Percentiles rank a stretch among this genome's conserved stretches.
Evolutionary conservation across 305 asterid species (phyloP).

Genomic region (Solanum aculeatissimum): DNA sequence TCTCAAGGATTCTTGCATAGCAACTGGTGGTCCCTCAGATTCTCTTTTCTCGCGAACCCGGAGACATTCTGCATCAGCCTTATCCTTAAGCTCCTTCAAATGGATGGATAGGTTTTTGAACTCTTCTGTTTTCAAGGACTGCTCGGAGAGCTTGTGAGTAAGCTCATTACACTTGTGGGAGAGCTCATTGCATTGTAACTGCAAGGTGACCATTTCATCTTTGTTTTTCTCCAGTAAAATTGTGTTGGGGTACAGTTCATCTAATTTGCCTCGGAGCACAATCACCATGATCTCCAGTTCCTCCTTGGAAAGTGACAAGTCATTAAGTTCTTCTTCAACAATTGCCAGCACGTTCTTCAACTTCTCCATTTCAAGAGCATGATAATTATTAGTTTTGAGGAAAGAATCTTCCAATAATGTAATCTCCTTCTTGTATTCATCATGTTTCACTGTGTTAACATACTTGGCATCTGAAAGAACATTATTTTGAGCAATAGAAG

Average conservation of each 20-base stretch:
- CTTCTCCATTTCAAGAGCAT: constrained; percentile 30
- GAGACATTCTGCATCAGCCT: constrained; percentile 66
- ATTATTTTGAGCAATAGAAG: constrained; percentile 34
- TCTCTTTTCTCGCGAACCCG: constrained; percentile 52
- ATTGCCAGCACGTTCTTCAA: constrained; percentile 23
- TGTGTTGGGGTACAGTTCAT: constrained; percentile 29
- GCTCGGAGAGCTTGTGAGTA: constrained; percentile 61
- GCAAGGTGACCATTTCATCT: constrained; percentile 33
- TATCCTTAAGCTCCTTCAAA: constrained; percentile 83
- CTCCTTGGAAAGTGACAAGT: constrained; percentile 39
- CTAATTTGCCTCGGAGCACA: constrained; percentile 43
- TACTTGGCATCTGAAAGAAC: constrained; percentile 46
- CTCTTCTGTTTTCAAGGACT: constrained; percentile 66
- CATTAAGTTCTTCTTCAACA: constrained; percentile 40
- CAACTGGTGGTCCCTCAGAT: constrained; percentile 48
- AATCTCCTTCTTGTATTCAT: constrained; percentile 35
- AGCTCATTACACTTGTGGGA: constrained; percentile 48
- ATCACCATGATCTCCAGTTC: constrained; percentile 49
- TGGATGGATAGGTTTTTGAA: constrained; percentile 65
- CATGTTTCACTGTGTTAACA: constrained; percentile 24
- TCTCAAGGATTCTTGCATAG: constrained; percentile 71
- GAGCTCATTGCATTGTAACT: constrained; percentile 40
- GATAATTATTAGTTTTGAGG: constrained; percentile 22
- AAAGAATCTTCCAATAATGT: constrained; percentile 10
- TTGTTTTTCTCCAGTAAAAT: constrained; percentile 30